phyloP scores from a whole-genome alignment of 2,329 filamentous ascomycete genomes.

The Ceratocystis harringtonii region DNA sequence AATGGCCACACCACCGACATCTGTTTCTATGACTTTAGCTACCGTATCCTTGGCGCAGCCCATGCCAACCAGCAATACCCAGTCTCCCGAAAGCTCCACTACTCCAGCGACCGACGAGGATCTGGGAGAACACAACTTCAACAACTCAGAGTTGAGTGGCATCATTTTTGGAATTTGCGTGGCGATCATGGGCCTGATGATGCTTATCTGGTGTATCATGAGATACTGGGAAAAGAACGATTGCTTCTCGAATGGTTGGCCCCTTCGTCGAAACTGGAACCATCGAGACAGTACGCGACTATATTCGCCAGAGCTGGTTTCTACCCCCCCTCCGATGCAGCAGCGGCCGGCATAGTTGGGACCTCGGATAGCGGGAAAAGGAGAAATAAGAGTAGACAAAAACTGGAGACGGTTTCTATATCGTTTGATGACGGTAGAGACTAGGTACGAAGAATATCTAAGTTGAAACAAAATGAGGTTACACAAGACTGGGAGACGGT shows the following conservation, averaged over 20 bases:
- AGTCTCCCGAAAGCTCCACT: not conserved
- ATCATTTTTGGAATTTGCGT: slow-evolving; percentile 13
- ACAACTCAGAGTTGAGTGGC: slow-evolving; percentile 11
- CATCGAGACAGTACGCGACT: not conserved
- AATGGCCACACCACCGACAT: not conserved
- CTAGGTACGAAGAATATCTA: not conserved
- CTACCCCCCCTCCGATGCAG: not conserved
- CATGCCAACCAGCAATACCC: not conserved
- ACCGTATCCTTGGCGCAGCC: not conserved
- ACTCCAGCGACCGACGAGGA: not conserved
- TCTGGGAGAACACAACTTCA: not conserved
- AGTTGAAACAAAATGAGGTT: not conserved
- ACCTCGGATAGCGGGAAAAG: not conserved
- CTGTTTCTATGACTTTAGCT: not conserved
- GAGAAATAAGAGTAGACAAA: not conserved
- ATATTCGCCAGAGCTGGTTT: slow-evolving; percentile 6
- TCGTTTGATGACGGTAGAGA: not conserved
- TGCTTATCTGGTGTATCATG: slow-evolving; percentile 5
- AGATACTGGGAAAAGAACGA: slow-evolving; percentile 12
- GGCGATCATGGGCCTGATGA: slow-evolving; percentile 5
- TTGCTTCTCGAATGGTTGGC: not conserved
- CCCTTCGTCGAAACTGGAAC: not conserved
- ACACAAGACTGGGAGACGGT: not conserved
- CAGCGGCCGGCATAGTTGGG: not conserved
- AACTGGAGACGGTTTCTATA: not conserved